A percentile compares a stretch with the other conserved stretches of the same genome.
These are phyloP conservation scores for Stephania japonica DNA, from an alignment of 164 flowering plant species.

Conservation along the genomic window DNA sequence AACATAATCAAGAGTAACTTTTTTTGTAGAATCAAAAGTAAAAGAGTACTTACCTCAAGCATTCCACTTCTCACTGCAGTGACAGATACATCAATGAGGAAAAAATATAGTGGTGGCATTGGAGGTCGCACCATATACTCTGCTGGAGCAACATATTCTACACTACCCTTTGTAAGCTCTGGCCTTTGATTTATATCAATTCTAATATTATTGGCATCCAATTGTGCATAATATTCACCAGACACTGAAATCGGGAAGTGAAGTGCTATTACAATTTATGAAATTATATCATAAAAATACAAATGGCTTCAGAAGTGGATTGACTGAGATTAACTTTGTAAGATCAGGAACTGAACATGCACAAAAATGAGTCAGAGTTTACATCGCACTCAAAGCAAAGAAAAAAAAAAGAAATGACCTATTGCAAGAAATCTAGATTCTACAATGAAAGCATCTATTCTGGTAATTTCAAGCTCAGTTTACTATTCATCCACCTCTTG, in stretches of 20 bases:
- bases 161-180: slow-evolving; percentile 90
- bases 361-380: neutral
- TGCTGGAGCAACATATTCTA: slow-evolving; percentile 95
- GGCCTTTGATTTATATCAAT: slow-evolving; percentile 80
- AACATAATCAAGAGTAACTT: neutral
- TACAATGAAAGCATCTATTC: neutral
- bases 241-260: slow-evolving; percentile 51
- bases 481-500: neutral
- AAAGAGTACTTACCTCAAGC: slow-evolving; percentile 66
- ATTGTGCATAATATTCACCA: slow-evolving; percentile 72
- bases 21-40: neutral
- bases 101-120: slow-evolving; percentile 95
- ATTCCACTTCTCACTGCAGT: slow-evolving; percentile 92
- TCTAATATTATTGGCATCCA: slow-evolving; percentile 87
- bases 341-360: neutral
- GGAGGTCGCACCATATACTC: slow-evolving; percentile 99
- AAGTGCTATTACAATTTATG: slow-evolving; percentile 13
- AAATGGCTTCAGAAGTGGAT: neutral
- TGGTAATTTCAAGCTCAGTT: neutral
- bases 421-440: neutral
- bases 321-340: neutral
- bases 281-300: neutral
- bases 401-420: neutral
- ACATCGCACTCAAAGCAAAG: neutral
- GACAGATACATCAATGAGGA: slow-evolving; percentile 89